Base-by-base conservation (phyloP, 2,329 filamentous ascomycete species). In the Teratosphaeria nubilosa region DNA sequence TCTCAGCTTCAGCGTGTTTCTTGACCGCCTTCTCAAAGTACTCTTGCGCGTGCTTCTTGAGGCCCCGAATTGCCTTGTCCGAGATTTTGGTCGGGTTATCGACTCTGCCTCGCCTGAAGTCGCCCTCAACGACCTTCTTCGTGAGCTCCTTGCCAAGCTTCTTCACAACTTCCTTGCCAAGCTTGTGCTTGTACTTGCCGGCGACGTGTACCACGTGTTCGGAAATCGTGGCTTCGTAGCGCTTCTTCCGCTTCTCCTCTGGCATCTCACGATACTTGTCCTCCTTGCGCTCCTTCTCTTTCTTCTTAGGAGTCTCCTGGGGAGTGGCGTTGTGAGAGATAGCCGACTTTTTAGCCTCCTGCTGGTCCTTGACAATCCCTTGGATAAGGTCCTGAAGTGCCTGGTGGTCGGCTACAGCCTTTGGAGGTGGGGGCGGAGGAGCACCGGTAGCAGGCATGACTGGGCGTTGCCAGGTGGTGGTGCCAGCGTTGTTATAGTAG, bases 161-260 rank as follows among this genome's bases (percentile, higher is more conserved):
- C 69, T 86, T 86, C 51, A 86, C 69, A 60, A 86, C 82, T 1
- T 96, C 91, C 69, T 87, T 91, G 3, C 90, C 88, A 24, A 97
- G 83, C 73, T 90, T 91, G 68, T 91, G 82, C 62, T 86, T 87
- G 73, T 91, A 97, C 68, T 90, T 94, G 72, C 92, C 87, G 68
- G 92, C 83, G 1, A 96, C 86, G 63, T 90, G 82, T 72, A 91
- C 92, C 65, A 97, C 86, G 58, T 90, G 85, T 5, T 90, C 90
- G 69, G 87, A 89, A 6, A 96, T 79, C 55, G 91, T 95, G 69
- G 91, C 91, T 73, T 96, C 91, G 68, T 96, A 97, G 2, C 96
- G 80, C 76, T 90, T 96, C 82, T 91, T 95, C 74, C 94, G 90
- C 75, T 96, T 96, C 64, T 96, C 91, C 64, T 85, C 72, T 1